Percentiles rank a stretch among this genome's conserved stretches.
Conservation (phyloP, 495 filamentous ascomycete genomes). For the Podospora conica region DNA sequence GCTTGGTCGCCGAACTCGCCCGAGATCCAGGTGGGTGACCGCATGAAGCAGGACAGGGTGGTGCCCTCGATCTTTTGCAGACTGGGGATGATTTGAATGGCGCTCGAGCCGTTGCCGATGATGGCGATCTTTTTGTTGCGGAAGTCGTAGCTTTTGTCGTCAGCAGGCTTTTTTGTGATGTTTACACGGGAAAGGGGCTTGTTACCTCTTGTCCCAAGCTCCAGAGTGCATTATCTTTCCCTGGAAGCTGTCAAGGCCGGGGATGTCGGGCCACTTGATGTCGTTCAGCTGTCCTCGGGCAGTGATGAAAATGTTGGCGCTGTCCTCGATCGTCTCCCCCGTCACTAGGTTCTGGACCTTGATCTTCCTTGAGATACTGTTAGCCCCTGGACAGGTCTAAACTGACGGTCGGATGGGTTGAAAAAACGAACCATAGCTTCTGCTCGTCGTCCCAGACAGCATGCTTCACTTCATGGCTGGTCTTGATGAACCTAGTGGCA, state of each 20-base stretch:
- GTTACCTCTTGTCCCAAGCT: slow-evolving; percentile 39
- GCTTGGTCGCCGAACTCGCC: slow-evolving; percentile 35
- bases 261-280: slow-evolving; percentile 52
- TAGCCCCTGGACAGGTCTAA: not conserved
- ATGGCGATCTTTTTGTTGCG: slow-evolving; percentile 46
- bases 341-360: slow-evolving; percentile 28
- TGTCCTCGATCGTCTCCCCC: slow-evolving; percentile 31
- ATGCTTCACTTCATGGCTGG: slow-evolving; percentile 31
- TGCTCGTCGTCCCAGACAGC: slow-evolving; percentile 49
- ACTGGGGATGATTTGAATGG: slow-evolving; percentile 64
- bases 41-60: slow-evolving; percentile 58
- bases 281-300: slow-evolving; percentile 61
- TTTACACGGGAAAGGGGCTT: not conserved
- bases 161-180: not conserved
- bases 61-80: slow-evolving; percentile 49
- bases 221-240: slow-evolving; percentile 55
- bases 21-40: slow-evolving; percentile 61
- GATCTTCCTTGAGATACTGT: slow-evolving; percentile 19
- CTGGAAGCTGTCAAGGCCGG: slow-evolving; percentile 47
- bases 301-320: slow-evolving; percentile 54
- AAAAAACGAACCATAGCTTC: slow-evolving; percentile 47
- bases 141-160: slow-evolving; percentile 38
- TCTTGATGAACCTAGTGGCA: slow-evolving; percentile 43
- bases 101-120: slow-evolving; percentile 57
- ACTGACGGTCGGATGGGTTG: not conserved